Base-by-base conservation (phyloP, 495 filamentous ascomycete species). In the Bacidia rubella region DNA sequence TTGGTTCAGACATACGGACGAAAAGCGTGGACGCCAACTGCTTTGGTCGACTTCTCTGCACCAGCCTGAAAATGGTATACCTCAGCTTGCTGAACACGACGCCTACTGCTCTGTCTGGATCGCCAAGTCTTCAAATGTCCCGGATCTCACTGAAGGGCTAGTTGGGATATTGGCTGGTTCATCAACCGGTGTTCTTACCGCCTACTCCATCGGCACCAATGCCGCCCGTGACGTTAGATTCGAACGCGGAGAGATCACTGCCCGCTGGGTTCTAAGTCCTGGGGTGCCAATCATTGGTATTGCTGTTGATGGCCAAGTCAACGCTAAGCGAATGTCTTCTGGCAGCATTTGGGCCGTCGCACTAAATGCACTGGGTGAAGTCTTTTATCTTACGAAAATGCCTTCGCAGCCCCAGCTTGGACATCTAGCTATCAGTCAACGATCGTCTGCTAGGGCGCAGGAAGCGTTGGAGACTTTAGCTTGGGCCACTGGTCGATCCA, bases 281-380 rank as follows among this genome's bases (percentile, higher is more conserved):
- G 92, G 92, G 40, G 87, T 98, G 3, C 92, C 92, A 3, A 90
- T 98, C 42, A 78, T 96, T 32, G 77, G 79, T 12, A 82, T 98
- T 54, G 78, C 79, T 29, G 83, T 95, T 3, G 93, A 97, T 59
- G 86, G 94, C 24, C 77, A 76, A 26, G 90, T 84, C 63, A 85
- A 78, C 22, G 58, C 73, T 17, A 77, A 77, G 56, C 80, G 90
- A 23, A 76, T 83, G 57, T 69, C 75, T 10, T 72, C 80, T 42
- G 74, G 77, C 20, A 81, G 87, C 24, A 77, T 87, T 3, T 97
- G 89, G 88, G 87, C 88, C 17, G 81, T 86, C 27, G 85, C 77
- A 25, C 68, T 98, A 38, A 97, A 98, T 62, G 92, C 92, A 9
- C 68, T 98, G 12, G 92, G 92, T 1, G 92, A 98, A 63, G 72